A percentile compares a stretch with the other conserved stretches of the same genome.
Conservation (phyloP, 129 eudicot species). For the Lactuca saligna region DNA sequence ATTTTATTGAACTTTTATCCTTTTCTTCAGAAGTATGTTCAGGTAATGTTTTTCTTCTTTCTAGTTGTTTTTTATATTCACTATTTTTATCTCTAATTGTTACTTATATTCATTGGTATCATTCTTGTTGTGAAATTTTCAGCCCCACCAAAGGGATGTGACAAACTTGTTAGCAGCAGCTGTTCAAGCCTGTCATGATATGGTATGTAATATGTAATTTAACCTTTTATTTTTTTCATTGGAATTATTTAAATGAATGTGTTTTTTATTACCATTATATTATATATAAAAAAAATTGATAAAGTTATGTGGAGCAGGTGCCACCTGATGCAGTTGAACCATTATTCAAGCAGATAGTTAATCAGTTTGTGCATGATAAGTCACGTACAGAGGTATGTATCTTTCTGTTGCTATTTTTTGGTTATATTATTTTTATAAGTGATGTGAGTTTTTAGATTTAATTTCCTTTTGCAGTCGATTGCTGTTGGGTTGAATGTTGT, state of each 20-base stretch:
- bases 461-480: conserved; percentile 59
- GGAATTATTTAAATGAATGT: neutral
- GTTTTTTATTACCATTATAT: neutral
- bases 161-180: conserved; percentile 95
- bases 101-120: conserved; percentile 11
- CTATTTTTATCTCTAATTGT: neutral
- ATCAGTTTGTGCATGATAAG: conserved; percentile 86
- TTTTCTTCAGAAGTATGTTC: conserved; percentile 86
- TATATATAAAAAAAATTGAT: neutral
- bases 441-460: neutral
- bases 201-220: conserved; percentile 47
- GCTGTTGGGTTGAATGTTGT: conserved; percentile 95
- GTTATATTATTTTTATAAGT: neutral
- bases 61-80: conserved; percentile 15
- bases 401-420: neutral
- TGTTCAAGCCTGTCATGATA: conserved; percentile 98
- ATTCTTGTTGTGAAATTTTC: conserved; percentile 24
- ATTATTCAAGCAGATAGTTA: conserved; percentile 79
- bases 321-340: conserved; percentile 98
- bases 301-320: conserved; percentile 50
- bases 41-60: conserved; percentile 44
- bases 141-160: conserved; percentile 98
- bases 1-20: conserved; percentile 75
- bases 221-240: neutral
- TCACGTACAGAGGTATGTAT: conserved; percentile 94